These are phyloP conservation scores for Rhynchosporium agropyri DNA, from an alignment of 2,329 filamentous ascomycete genomes.

Conservation along the genomic window DNA sequence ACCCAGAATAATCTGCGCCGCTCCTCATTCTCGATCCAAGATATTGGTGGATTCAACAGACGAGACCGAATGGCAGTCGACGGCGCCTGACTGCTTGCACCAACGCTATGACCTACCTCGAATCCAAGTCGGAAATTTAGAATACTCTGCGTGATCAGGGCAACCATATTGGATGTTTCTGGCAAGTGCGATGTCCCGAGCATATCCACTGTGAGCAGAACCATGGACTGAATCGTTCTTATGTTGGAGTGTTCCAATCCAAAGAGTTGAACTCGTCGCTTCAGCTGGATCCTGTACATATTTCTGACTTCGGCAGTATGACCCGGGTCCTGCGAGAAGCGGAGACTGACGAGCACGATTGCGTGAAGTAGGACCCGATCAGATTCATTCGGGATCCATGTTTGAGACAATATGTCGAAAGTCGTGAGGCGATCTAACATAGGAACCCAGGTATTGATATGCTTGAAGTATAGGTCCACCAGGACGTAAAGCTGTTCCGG, in stretches of 20 bases:
- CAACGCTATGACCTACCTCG: neutral
- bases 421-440: conserved; percentile 17
- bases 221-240: conserved; percentile 8
- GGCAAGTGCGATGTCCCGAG: conserved; percentile 5
- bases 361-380: conserved; percentile 15
- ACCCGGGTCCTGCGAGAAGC: conserved; percentile 12
- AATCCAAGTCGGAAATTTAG: conserved; percentile 16
- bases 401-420: conserved; percentile 11
- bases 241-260: conserved; percentile 11
- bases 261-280: conserved; percentile 9
- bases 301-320: conserved; percentile 8
- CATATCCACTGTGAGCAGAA: conserved; percentile 15
- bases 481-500: conserved; percentile 13
- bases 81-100: neutral
- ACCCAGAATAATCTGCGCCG: conserved; percentile 17
- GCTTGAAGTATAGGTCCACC: conserved; percentile 18
- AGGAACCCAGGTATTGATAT: conserved; percentile 18
- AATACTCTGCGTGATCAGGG: conserved; percentile 17
- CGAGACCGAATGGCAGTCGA: neutral
- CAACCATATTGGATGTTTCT: conserved; percentile 16
- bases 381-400: conserved; percentile 7
- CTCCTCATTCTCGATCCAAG: conserved; percentile 19
- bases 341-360: conserved; percentile 15
- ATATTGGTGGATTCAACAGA: neutral
- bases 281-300: neutral